Conservation (phyloP, 208 protist species). For the Acanthamoeba comandoni region DNA sequence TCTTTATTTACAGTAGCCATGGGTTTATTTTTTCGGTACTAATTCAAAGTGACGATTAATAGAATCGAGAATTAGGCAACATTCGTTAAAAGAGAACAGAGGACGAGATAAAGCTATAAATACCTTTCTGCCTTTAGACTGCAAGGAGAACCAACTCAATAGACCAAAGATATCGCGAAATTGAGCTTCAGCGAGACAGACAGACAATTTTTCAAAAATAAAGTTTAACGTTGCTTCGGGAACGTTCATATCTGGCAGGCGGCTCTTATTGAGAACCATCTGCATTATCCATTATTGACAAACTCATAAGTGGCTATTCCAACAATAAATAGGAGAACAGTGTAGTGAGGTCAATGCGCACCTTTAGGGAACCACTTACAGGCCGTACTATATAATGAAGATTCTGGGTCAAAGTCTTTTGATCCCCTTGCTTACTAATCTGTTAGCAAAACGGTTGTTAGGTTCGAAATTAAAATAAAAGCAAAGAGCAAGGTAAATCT, state of each 20-base stretch:
- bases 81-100: too few species aligned
- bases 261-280: slow-evolving; percentile 40
- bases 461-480: neutral
- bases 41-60: too few species aligned
- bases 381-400: slow-evolving; percentile 79
- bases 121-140: slow-evolving; percentile 76
- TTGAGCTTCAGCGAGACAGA: slow-evolving; percentile 76
- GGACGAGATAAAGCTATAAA: neutral
- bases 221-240: slow-evolving; percentile 73
- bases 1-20: neutral
- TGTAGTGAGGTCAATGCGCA: too few species aligned
- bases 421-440: slow-evolving; percentile 4
- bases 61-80: too few species aligned
- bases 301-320: slow-evolving; percentile 65
- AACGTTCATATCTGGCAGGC: slow-evolving; percentile 37
- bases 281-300: neutral
- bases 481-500: neutral
- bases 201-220: slow-evolving; percentile 75
- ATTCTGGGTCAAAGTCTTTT: neutral
- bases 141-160: slow-evolving; percentile 70
- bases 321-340: slow-evolving; percentile 49
- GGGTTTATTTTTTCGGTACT: too few species aligned
- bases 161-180: slow-evolving; percentile 78
- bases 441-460: neutral
- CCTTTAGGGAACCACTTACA: slow-evolving; percentile 77